phyloP scores from a whole-genome alignment of 768 basidiomycete species.

The Asterophora lycoperdoides region DNA sequence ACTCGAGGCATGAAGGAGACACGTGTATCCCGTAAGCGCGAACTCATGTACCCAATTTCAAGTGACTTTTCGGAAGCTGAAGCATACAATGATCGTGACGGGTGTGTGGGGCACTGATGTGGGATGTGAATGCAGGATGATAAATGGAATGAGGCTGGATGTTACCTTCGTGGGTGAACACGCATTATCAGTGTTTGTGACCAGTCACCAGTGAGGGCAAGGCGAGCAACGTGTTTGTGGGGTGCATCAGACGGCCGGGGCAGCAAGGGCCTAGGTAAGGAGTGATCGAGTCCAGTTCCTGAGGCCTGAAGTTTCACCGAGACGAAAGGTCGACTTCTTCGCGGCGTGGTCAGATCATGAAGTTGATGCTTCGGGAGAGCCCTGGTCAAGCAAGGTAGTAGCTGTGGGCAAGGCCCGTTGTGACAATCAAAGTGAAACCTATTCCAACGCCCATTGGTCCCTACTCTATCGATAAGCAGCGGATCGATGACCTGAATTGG shows the following conservation, averaged over 20 bases:
- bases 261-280: not conserved
- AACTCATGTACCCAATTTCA: not conserved
- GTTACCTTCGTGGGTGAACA: not conserved
- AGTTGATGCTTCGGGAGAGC: not conserved
- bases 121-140: not conserved
- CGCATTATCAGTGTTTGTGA: not conserved
- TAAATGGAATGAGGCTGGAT: not conserved
- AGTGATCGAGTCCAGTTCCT: not conserved
- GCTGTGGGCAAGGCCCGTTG: too few species aligned
- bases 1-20: constrained; percentile 25
- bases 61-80: not conserved
- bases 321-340: not conserved
- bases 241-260: not conserved
- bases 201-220: not conserved
- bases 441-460: too few species aligned
- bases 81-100: not conserved
- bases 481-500: too few species aligned
- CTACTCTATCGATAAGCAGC: too few species aligned
- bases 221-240: not conserved
- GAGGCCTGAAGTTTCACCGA: not conserved
- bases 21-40: constrained; percentile 26
- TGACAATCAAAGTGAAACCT: too few species aligned
- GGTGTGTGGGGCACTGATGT: not conserved
- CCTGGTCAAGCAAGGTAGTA: too few species aligned
- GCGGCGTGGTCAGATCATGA: not conserved